Base-by-base conservation (phyloP, 768 basidiomycete species). In the Pleurotus cornucopiae region DNA sequence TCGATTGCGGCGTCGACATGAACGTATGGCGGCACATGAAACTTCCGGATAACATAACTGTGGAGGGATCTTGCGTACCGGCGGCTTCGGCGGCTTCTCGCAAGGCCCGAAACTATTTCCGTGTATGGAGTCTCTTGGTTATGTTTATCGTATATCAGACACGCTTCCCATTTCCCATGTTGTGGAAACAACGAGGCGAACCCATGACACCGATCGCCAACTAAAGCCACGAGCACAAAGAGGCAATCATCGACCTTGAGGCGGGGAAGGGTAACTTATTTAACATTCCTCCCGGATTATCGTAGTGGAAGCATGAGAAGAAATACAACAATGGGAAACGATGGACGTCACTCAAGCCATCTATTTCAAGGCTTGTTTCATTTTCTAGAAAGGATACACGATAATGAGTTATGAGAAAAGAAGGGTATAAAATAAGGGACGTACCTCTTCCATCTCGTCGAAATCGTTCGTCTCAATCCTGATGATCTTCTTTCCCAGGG, bases 361-460 rank as follows among this genome's bases (percentile, higher is more conserved):
- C 30, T 34, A 89, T 72, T 90, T 90, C 73, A 91, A 66, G 1
- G 87, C 86, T 57, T 85, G 84, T 72, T 88, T 90, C 88, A 91
- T 88, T 78, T 83, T 85, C 88, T 89, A 57, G 13, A 38, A 51
- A 34, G 9, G 30, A 34, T 34, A 4, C 11, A 34, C 11, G 30
- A 34, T 30, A 1, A 30, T 46, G 5, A 44, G 14, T 5, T 37
- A 13, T 38, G 21, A 51, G 38, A 49, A 63, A 30, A 57, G 9
- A 39, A 48, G 7, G 49, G 13, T 21, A 30, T 45, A 51, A 45
- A 69, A 38, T 11, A 26, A 44, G 38, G 48, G 48, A 74, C 81
- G 37, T 61, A 92, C 95, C 78, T 89, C 82, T 67, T 98, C 96
- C 91, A 98, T 96, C 67, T 84, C 84, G 66, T 98, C 95, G 59